Evolutionary conservation across 179 eudicot species (phyloP).

Genomic region (Silene coronaria): DNA sequence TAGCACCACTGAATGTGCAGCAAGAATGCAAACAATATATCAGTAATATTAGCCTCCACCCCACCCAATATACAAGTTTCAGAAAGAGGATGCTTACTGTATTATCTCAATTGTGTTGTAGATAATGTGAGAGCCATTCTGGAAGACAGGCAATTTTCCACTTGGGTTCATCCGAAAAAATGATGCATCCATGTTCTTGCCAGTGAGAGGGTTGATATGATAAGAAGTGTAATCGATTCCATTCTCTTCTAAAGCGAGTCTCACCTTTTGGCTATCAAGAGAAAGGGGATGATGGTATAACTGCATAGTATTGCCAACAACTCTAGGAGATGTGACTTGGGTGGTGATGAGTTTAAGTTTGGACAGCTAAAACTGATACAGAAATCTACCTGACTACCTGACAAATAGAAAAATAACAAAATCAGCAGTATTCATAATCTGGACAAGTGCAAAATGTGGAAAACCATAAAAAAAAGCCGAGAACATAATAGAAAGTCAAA

Average conservation of each 20-base stretch:
- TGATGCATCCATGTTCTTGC: slow-evolving; percentile 76
- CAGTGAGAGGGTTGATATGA: slow-evolving; percentile 82
- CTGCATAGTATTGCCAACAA: slow-evolving; percentile 54
- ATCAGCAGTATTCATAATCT: slow-evolving; percentile 16
- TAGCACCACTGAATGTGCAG: background rate
- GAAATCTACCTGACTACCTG: slow-evolving; percentile 22
- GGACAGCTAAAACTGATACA: slow-evolving; percentile 1
- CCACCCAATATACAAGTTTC: background rate
- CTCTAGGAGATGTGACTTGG: slow-evolving; percentile 13
- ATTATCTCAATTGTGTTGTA: slow-evolving; percentile 69
- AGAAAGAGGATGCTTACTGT: slow-evolving; percentile 44
- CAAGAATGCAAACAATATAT: background rate
- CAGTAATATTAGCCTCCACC: background rate
- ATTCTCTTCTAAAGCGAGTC: slow-evolving; percentile 85
- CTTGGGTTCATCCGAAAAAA: slow-evolving; percentile 78
- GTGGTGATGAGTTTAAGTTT: slow-evolving; percentile 1
- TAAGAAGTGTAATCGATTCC: slow-evolving; percentile 78
- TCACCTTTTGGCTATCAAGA: slow-evolving; percentile 90
- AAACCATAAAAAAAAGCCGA: background rate
- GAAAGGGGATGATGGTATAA: slow-evolving; percentile 88
- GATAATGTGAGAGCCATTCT: slow-evolving; percentile 73
- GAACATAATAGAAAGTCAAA: background rate
- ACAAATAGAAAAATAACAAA: background rate
- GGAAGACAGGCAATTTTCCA: slow-evolving; percentile 79
- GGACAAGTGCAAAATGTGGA: slow-evolving; percentile 7